These are phyloP conservation scores for Globomyces sp. DNA, from an alignment of 371 early-diverging fungal species.

Conservation along the genomic window DNA sequence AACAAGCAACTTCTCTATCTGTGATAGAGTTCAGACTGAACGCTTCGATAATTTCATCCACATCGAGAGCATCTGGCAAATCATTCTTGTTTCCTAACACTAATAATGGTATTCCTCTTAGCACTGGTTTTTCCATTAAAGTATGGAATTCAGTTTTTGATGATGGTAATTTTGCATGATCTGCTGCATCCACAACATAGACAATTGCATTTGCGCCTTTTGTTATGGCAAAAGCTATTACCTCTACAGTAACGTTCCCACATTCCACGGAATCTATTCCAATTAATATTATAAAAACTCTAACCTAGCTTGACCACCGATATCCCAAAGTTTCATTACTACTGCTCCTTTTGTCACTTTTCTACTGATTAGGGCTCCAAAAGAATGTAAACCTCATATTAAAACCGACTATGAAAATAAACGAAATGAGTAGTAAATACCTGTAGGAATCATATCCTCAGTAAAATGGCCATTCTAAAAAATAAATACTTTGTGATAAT, in stretches of 20 bases:
- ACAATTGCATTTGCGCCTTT: conserved; percentile 97
- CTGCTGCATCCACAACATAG: conserved; percentile 95
- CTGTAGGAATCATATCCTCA: conserved; percentile 95
- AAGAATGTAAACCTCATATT: conserved; percentile 91
- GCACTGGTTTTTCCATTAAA: conserved; percentile 86
- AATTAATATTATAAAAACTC: not conserved
- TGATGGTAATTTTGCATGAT: conserved; percentile 86
- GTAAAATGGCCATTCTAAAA: conserved; percentile 86
- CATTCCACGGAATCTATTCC: conserved; percentile 82
- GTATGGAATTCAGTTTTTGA: conserved; percentile 89
- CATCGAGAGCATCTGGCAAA: conserved; percentile 82
- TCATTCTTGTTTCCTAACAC: conserved; percentile 99
- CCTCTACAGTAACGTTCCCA: conserved; percentile 88
- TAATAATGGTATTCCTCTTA: conserved; percentile 91
- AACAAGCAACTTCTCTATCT: conserved; percentile 96
- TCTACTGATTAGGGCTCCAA: conserved; percentile 18
- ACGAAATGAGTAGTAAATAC: too few species aligned
- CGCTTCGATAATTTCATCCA: conserved; percentile 88
- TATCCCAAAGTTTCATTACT: conserved; percentile 98
- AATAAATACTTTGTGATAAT: too few species aligned
- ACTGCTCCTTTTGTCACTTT: conserved; percentile 55
- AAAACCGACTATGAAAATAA: conserved; percentile 71
- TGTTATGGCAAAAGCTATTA: conserved; percentile 11
- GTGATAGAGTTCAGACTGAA: conserved; percentile 88
- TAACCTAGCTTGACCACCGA: conserved; percentile 92